Evolutionary conservation across 345 rosid genomes (phyloP).

Genomic region (Luvunga scandens): DNA sequence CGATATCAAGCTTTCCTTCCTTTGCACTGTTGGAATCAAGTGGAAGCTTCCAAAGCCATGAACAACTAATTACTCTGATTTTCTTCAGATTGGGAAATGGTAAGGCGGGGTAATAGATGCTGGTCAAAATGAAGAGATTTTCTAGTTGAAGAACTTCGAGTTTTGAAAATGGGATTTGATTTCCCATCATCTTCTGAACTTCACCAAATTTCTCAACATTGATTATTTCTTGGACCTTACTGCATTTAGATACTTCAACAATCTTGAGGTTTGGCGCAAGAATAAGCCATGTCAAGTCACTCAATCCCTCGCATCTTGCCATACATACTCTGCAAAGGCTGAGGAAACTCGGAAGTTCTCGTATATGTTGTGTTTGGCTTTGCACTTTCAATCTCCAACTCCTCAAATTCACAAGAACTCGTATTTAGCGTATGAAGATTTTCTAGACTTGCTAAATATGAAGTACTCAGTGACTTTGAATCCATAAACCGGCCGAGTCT

Average conservation of each 20-base stretch:
- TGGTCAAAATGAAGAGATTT: not conserved
- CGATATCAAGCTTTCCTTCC: constrained; percentile 2
- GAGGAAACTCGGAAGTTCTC: not conserved
- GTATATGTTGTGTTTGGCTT: not conserved
- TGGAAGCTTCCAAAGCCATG: constrained; percentile 26
- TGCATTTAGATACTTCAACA: not conserved
- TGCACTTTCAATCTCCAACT: not conserved
- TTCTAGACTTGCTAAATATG: not conserved
- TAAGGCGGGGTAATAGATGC: constrained; percentile 15
- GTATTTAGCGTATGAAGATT: not conserved
- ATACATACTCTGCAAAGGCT: not conserved
- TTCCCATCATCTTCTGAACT: not conserved
- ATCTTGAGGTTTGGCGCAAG: constrained; percentile 13
- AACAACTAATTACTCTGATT: not conserved
- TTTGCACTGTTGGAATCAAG: constrained; percentile 19
- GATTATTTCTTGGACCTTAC: constrained; percentile 19
- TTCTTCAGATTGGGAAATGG: constrained; percentile 8
- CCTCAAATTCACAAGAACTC: not conserved
- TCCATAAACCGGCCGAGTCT: not conserved
- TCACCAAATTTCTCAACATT: not conserved
- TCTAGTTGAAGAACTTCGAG: constrained; percentile 7
- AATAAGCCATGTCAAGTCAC: constrained; percentile 21
- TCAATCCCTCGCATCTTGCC: not conserved
- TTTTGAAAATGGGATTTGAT: constrained; percentile 9
- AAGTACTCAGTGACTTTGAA: not conserved